Percentiles rank a stretch among this genome's conserved stretches.
Evolutionary conservation across 306 rosid genomes (phyloP).

Genomic region (Leucaena leucocephala): DNA sequence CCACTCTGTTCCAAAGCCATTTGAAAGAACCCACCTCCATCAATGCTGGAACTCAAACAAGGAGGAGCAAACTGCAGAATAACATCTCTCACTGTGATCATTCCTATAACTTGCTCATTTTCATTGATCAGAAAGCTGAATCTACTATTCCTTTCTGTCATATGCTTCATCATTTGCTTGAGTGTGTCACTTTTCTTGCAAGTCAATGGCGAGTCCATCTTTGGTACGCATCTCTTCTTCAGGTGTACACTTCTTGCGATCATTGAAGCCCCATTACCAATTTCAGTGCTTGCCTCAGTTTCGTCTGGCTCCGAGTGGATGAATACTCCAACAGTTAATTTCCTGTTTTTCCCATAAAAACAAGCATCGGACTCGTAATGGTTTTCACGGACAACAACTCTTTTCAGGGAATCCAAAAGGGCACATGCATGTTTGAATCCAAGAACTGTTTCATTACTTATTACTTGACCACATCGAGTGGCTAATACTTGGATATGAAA

Average conservation of each 20-base stretch:
- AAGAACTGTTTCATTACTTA: too few species aligned
- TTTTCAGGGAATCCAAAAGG: not conserved
- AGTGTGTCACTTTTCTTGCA: slow-evolving; percentile 59
- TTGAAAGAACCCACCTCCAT: slow-evolving; percentile 72
- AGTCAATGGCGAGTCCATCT: slow-evolving; percentile 56
- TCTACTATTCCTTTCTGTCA: slow-evolving; percentile 45
- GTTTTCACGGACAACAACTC: not conserved
- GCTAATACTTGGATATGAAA: not conserved
- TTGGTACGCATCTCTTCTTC: slow-evolving; percentile 39
- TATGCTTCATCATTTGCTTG: slow-evolving; percentile 56
- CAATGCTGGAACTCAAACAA: slow-evolving; percentile 55
- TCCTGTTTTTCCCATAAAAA: slow-evolving; percentile 37
- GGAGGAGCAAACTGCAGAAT: slow-evolving; percentile 73
- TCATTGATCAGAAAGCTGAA: slow-evolving; percentile 59
- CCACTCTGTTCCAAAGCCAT: slow-evolving; percentile 75
- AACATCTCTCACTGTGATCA: slow-evolving; percentile 54
- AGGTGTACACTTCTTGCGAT: slow-evolving; percentile 39
- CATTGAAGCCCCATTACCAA: slow-evolving; percentile 35
- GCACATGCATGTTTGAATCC: not conserved
- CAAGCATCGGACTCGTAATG: slow-evolving; percentile 2
- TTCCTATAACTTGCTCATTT: slow-evolving; percentile 45
- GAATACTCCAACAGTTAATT: slow-evolving; percentile 52
- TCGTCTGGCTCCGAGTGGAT: slow-evolving; percentile 43
- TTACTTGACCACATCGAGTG: not conserved
- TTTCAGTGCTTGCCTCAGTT: slow-evolving; percentile 23